Conservation (phyloP, 345 rosid genomes). For the Lepidium africanum region DNA sequence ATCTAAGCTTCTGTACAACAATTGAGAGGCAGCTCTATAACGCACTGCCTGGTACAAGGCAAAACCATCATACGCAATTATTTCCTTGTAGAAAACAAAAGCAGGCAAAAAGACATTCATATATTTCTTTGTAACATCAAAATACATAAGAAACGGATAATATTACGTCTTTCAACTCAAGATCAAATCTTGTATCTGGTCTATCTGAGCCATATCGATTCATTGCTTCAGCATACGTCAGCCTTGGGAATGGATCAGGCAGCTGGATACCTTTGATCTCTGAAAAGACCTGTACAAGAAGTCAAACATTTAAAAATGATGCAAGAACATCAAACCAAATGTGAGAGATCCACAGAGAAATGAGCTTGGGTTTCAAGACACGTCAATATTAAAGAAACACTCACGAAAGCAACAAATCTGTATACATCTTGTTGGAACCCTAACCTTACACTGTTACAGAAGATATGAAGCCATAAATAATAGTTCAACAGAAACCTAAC, state of each 20-base stretch:
- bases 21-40: not conserved
- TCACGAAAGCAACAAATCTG: not conserved
- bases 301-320: not conserved
- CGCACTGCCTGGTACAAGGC: not conserved
- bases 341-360: not conserved
- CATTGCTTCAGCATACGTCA: constrained; percentile 90
- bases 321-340: not conserved
- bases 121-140: not conserved
- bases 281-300: constrained; percentile 60
- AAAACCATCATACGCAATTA: not conserved
- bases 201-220: constrained; percentile 84
- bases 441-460: not conserved
- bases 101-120: not conserved
- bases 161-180: constrained; percentile 85
- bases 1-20: not conserved
- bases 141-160: constrained; percentile 9
- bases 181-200: constrained; percentile 89
- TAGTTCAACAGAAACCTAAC: constrained; percentile 30
- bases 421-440: not conserved
- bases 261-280: constrained; percentile 76
- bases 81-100: not conserved
- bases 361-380: not conserved
- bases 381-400: not conserved
- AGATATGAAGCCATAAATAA: not conserved
- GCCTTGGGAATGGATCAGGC: constrained; percentile 83